Conservation (phyloP, 352 stramenopile species). For the Phytophthora tubulina region DNA sequence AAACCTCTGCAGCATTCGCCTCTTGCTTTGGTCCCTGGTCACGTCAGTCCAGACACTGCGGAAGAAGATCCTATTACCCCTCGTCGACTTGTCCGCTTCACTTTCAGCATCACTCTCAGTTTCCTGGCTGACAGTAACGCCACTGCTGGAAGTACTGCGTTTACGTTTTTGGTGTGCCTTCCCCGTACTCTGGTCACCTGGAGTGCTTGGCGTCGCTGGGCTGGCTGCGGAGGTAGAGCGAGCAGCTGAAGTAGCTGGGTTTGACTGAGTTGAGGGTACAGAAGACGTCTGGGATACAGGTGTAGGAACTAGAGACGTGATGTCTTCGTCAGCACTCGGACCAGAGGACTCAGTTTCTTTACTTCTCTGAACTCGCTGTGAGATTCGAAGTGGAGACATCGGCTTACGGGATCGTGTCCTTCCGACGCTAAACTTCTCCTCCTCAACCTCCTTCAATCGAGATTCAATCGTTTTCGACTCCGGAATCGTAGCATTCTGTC, state of each 20-base stretch:
- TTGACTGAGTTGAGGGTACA: background rate
- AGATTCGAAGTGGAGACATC: slow-evolving; percentile 21
- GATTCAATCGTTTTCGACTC: background rate
- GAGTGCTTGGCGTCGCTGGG: background rate
- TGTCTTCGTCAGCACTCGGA: background rate
- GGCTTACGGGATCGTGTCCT: slow-evolving; percentile 17
- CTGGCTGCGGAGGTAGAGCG: background rate
- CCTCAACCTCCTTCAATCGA: slow-evolving; percentile 9
- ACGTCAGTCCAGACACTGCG: slow-evolving; percentile 28
- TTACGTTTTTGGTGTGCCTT: slow-evolving; percentile 34
- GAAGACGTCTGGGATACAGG: background rate
- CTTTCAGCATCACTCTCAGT: slow-evolving; percentile 2
- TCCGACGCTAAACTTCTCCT: slow-evolving; percentile 11
- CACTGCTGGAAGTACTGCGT: background rate
- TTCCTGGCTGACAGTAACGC: background rate
- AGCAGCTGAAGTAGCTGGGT: background rate
- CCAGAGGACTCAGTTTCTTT: background rate
- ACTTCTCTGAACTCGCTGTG: slow-evolving; percentile 5
- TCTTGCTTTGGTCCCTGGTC: slow-evolving; percentile 24
- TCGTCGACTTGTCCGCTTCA: slow-evolving; percentile 1
- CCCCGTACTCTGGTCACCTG: background rate
- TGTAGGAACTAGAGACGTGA: background rate
- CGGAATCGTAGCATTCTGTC: background rate
- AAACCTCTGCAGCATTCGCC: slow-evolving; percentile 30
- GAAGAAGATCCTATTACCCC: slow-evolving; percentile 33